These are phyloP conservation scores for Cyberlindnera veronae DNA, from an alignment of 805 yeast species.

Conservation along the genomic window DNA sequence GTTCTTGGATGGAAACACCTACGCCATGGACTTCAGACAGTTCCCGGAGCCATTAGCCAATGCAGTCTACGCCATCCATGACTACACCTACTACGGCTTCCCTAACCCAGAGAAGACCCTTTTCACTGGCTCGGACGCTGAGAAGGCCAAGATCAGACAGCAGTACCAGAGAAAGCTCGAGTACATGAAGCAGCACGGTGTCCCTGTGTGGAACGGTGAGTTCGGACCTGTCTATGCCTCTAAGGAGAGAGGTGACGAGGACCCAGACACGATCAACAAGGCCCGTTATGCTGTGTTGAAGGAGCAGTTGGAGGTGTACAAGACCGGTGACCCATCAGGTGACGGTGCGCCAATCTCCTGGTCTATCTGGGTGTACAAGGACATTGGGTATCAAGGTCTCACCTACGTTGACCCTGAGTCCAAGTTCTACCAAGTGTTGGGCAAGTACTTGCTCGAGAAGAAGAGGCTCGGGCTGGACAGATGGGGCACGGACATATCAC, in stretches of 20 bases:
- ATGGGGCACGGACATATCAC: slow-evolving; percentile 49
- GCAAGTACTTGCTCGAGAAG: slow-evolving; percentile 42
- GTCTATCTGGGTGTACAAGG: slow-evolving; percentile 55
- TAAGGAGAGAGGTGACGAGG: slow-evolving; percentile 38
- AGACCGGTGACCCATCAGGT: slow-evolving; percentile 47
- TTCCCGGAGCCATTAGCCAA: slow-evolving; percentile 42
- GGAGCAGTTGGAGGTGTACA: slow-evolving; percentile 45
- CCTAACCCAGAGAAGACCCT: slow-evolving; percentile 33
- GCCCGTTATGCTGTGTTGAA: slow-evolving; percentile 41
- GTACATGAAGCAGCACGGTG: slow-evolving; percentile 36
- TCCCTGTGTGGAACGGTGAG: slow-evolving; percentile 55
- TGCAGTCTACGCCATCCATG: slow-evolving; percentile 49
- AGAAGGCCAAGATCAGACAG: slow-evolving; percentile 33
- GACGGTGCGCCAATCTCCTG: slow-evolving; percentile 43
- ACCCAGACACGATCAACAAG: slow-evolving; percentile 36
- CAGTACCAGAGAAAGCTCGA: slow-evolving; percentile 44
- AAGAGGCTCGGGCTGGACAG: slow-evolving; percentile 43
- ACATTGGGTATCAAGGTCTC: slow-evolving; percentile 50
- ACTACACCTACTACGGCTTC: slow-evolving; percentile 44
- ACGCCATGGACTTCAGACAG: slow-evolving; percentile 47
- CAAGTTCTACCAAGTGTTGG: slow-evolving; percentile 40
- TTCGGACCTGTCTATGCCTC: slow-evolving; percentile 50
- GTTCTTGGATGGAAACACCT: slow-evolving; percentile 49
- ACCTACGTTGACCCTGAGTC: slow-evolving; percentile 46
- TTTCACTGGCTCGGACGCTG: slow-evolving; percentile 35